phyloP scores from a whole-genome alignment of 1,139 yeast species.

The Geotrichum klebahnii region DNA sequence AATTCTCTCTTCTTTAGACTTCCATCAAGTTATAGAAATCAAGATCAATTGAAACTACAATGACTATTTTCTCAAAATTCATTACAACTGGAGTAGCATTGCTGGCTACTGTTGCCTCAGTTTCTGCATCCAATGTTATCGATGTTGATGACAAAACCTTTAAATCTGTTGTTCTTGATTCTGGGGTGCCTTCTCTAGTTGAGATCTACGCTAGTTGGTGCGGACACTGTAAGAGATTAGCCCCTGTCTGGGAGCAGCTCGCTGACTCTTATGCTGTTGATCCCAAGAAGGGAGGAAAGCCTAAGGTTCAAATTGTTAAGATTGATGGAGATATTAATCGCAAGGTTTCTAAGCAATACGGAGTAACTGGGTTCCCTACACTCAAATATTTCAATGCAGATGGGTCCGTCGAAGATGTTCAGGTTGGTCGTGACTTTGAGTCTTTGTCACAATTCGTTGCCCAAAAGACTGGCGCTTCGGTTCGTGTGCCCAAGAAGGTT shows the following conservation, averaged over 20 bases:
- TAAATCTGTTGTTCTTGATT: slow-evolving; percentile 50
- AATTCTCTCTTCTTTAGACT: no score
- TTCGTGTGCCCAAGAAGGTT: slow-evolving; percentile 32
- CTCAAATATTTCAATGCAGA: slow-evolving; percentile 50
- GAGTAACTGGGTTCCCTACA: slow-evolving; percentile 63
- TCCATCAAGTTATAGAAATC: no score
- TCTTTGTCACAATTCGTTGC: slow-evolving; percentile 49
- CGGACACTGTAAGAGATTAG: slow-evolving; percentile 66
- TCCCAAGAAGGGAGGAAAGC: slow-evolving; percentile 33
- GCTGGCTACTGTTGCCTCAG: slow-evolving; percentile 16
- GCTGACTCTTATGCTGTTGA: slow-evolving; percentile 46
- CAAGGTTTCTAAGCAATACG: slow-evolving; percentile 52
- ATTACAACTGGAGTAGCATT: slow-evolving; percentile 1
- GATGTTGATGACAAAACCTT: slow-evolving; percentile 50
- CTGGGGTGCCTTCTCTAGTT: slow-evolving; percentile 62
- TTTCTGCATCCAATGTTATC: slow-evolving; percentile 38
- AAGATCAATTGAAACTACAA: no score
- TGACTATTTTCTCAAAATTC: slow-evolving; percentile 8
- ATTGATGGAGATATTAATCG: slow-evolving; percentile 65
- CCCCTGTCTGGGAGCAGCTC: slow-evolving; percentile 62
- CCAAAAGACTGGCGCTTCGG: slow-evolving; percentile 43
- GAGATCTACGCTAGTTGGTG: slow-evolving; percentile 83
- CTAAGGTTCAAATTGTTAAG: slow-evolving; percentile 48
- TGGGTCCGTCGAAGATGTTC: slow-evolving; percentile 31
- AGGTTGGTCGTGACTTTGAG: slow-evolving; percentile 44